These are phyloP conservation scores for Microbotryum saponariae DNA, from an alignment of 1,284 basidiomycete species.

Conservation along the genomic window DNA sequence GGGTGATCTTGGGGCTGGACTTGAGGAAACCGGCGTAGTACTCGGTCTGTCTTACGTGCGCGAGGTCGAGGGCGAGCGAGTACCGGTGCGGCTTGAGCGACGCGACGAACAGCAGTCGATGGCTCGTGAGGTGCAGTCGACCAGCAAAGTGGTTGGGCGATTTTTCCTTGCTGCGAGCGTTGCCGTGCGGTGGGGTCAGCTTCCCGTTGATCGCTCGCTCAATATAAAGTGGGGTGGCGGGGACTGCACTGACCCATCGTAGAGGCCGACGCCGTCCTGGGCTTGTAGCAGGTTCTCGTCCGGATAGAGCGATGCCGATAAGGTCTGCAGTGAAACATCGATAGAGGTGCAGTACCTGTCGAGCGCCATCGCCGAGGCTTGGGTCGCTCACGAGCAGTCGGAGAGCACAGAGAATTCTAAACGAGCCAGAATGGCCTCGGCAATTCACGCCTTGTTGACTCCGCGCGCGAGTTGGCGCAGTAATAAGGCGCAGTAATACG, in stretches of 20 bases:
- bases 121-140: conserved; percentile 66
- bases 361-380: background rate
- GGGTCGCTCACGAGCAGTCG: background rate
- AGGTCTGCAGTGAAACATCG: conserved; percentile 23
- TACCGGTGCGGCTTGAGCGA: conserved; percentile 51
- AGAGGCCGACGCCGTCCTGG: conserved; percentile 75
- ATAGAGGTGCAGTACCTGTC: conserved; percentile 8
- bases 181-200: conserved; percentile 16
- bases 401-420: too few species aligned
- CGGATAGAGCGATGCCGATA: conserved; percentile 44
- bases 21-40: conserved; percentile 87
- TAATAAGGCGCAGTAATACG: too few species aligned
- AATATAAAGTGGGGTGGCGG: conserved; percentile 20
- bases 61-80: conserved; percentile 49
- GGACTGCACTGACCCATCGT: conserved; percentile 63
- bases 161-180: conserved; percentile 62
- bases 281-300: conserved; percentile 67
- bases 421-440: too few species aligned
- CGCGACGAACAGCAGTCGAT: conserved; percentile 69
- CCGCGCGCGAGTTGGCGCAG: too few species aligned
- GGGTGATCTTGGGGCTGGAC: conserved; percentile 80
- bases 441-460: too few species aligned
- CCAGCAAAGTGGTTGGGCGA: conserved; percentile 63
- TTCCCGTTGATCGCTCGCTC: conserved; percentile 3
- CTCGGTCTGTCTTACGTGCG: conserved; percentile 66